Evolutionary conservation across 208 protist genomes (phyloP).

Genomic region (Crithidia expoeki): DNA sequence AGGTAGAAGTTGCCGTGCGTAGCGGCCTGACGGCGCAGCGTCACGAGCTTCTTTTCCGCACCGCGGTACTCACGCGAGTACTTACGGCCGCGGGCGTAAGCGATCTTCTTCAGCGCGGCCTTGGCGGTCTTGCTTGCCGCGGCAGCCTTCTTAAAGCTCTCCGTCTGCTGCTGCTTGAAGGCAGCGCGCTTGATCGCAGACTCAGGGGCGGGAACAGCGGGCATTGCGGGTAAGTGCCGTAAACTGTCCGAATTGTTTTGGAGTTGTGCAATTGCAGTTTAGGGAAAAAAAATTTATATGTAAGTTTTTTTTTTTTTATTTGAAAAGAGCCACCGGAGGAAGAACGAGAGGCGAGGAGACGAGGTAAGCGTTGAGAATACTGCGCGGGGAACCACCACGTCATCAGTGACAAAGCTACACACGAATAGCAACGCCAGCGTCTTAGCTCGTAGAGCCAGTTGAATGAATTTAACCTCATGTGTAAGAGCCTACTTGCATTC

Average conservation of each 20-base stretch:
- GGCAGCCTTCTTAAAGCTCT: constrained; percentile 89
- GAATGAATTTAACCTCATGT: too few relatives aligned
- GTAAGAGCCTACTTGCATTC: too few relatives aligned
- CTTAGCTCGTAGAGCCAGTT: too few relatives aligned
- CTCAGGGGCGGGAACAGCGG: constrained; percentile 86
- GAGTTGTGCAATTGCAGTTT: background rate
- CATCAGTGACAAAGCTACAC: too few relatives aligned
- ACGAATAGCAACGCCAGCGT: too few relatives aligned
- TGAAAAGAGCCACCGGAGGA: too few relatives aligned
- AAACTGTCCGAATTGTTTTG: constrained; percentile 43
- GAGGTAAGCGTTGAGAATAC: too few relatives aligned
- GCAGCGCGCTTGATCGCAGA: constrained; percentile 90
- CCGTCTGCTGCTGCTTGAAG: constrained; percentile 91
- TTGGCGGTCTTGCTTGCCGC: constrained; percentile 71
- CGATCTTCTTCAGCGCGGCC: constrained; percentile 72
- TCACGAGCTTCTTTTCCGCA: constrained; percentile 89
- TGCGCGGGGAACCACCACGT: too few relatives aligned
- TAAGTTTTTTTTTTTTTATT: too few relatives aligned
- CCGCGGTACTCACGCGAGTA: constrained; percentile 97
- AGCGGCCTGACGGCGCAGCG: constrained; percentile 90
- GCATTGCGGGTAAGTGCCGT: constrained; percentile 45
- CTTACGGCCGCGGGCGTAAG: constrained; percentile 75
- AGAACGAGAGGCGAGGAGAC: too few relatives aligned
- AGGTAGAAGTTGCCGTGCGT: constrained; percentile 97
- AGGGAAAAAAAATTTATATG: background rate